These are phyloP conservation scores for Breviolum minutum DNA, from an alignment of 73 alveolate genomes.

Conservation along the genomic window DNA sequence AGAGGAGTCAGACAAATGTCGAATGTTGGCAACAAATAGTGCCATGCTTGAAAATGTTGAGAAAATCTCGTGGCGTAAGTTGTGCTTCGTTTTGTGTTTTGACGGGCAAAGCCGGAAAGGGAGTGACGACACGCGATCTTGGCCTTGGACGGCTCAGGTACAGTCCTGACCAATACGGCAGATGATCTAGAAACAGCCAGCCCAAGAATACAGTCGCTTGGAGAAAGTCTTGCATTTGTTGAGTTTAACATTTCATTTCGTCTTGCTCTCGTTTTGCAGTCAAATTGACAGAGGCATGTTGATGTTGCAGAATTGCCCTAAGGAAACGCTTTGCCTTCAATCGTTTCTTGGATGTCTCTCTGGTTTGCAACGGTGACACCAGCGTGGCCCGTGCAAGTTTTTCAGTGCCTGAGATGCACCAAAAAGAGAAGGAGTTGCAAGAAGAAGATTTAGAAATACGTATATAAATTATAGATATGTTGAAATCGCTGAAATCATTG, in stretches of 20 bases:
- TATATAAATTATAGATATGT: too few species aligned
- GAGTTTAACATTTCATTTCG: background rate
- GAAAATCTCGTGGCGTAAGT: background rate
- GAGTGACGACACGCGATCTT: background rate
- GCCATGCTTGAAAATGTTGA: background rate
- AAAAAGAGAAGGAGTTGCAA: background rate
- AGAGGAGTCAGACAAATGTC: background rate
- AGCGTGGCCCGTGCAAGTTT: background rate
- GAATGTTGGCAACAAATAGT: constrained; percentile 36
- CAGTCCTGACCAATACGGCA: constrained; percentile 54
- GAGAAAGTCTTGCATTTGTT: background rate
- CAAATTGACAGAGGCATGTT: too few species aligned
- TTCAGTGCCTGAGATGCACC: background rate
- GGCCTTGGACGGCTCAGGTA: constrained; percentile 17
- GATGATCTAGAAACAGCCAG: background rate
- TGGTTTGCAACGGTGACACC: constrained; percentile 62
- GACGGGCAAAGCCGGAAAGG: background rate
- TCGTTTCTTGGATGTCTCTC: constrained; percentile 32
- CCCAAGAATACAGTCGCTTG: background rate
- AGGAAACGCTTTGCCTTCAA: background rate
- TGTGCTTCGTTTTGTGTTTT: background rate
- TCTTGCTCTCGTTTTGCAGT: background rate
- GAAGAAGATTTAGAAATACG: background rate
- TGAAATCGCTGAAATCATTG: background rate
- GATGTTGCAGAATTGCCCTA: too few species aligned